phyloP scores from a whole-genome alignment of 148 eudicot genomes.

The Selenicereus undatus region DNA sequence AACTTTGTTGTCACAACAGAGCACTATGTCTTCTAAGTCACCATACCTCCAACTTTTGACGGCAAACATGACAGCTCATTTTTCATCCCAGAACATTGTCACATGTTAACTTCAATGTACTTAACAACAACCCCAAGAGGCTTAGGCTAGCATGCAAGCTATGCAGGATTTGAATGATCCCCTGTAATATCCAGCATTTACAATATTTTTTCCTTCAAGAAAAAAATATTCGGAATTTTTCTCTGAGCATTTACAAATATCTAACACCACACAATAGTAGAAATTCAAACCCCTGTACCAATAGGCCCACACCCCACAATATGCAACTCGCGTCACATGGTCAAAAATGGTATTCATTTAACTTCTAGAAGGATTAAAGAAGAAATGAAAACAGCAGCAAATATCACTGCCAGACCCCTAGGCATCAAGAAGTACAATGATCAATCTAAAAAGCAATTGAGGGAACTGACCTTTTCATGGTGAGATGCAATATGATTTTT shows the following conservation, averaged over 20 bases:
- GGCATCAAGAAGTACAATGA: not conserved
- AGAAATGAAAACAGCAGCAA: not conserved
- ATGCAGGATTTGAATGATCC: not conserved
- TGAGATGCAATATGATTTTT: slow-evolving; percentile 76
- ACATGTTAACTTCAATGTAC: too few relatives aligned
- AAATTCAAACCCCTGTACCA: not conserved
- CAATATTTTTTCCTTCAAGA: not conserved
- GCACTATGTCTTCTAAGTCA: not conserved
- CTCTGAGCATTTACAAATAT: not conserved
- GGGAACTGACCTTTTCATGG: slow-evolving; percentile 75
- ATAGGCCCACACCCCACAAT: not conserved
- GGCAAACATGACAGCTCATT: too few relatives aligned
- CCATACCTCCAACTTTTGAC: not conserved
- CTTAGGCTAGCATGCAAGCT: not conserved
- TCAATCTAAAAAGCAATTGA: not conserved
- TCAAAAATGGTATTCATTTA: not conserved
- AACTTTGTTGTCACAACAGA: not conserved
- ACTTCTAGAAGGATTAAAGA: not conserved
- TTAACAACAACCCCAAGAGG: not conserved
- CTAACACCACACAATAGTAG: not conserved
- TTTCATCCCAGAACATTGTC: not conserved
- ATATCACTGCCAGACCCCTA: not conserved
- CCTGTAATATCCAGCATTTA: not conserved
- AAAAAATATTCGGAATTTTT: not conserved
- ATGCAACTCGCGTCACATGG: not conserved